A percentile compares a stretch with the other conserved stretches of the same genome.
Evolutionary conservation across 2,329 filamentous ascomycete species (phyloP).

Genomic region (Fusarium citri): DNA sequence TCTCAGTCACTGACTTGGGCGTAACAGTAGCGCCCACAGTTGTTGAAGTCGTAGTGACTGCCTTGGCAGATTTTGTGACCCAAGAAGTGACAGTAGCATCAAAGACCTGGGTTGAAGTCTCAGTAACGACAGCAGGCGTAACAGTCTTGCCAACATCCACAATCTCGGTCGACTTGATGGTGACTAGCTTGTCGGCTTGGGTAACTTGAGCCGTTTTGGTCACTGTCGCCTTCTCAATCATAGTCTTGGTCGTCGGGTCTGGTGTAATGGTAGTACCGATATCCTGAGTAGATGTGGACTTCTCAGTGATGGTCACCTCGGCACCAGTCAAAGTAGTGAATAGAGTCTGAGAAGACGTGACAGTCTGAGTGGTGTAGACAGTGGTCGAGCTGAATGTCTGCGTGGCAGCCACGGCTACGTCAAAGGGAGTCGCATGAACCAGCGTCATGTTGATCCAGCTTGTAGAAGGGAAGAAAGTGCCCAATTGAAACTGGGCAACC

Average conservation of each 20-base stretch:
- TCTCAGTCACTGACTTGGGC: constrained; percentile 41
- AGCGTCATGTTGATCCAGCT: constrained; percentile 42
- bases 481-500: constrained; percentile 33
- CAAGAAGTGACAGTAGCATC: constrained; percentile 35
- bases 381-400: constrained; percentile 26
- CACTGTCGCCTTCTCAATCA: constrained; percentile 30
- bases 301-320: constrained; percentile 24
- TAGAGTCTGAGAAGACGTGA: constrained; percentile 33
- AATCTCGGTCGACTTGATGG: constrained; percentile 43
- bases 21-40: constrained; percentile 38
- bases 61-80: constrained; percentile 29
- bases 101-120: constrained; percentile 32
- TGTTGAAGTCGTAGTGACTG: constrained; percentile 23
- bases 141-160: constrained; percentile 50
- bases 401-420: constrained; percentile 19
- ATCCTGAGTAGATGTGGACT: constrained; percentile 30
- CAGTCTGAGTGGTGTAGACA: constrained; percentile 36
- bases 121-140: constrained; percentile 46
- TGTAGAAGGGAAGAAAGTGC: constrained; percentile 35
- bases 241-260: constrained; percentile 30
- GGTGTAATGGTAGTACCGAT: constrained; percentile 40
- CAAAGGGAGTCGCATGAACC: constrained; percentile 36
- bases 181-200: constrained; percentile 41
- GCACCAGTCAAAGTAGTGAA: constrained; percentile 25
- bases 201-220: constrained; percentile 30